phyloP scores from a whole-genome alignment of 2,329 filamentous ascomycete genomes.

The Colletotrichum abscissum region DNA sequence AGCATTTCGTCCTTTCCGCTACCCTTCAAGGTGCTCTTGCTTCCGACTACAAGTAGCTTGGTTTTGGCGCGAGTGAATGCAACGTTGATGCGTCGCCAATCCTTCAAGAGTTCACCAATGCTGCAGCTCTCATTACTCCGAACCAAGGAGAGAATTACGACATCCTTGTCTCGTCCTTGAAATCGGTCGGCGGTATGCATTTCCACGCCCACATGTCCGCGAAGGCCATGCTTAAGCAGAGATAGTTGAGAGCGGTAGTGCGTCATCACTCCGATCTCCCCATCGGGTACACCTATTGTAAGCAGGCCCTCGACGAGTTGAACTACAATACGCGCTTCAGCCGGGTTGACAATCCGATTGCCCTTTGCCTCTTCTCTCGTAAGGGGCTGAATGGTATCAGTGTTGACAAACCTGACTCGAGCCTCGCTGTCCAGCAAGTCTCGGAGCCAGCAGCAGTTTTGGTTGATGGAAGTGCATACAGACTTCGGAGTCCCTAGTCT shows the following conservation, averaged over 20 bases:
- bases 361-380: constrained; percentile 81
- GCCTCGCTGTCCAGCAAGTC: constrained; percentile 75
- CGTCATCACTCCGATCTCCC: constrained; percentile 92
- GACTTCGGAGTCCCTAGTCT: constrained; percentile 54
- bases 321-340: constrained; percentile 81
- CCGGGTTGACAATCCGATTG: constrained; percentile 86
- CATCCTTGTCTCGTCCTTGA: constrained; percentile 95
- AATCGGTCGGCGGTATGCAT: constrained; percentile 98
- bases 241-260: constrained; percentile 95
- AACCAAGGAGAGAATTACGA: constrained; percentile 88
- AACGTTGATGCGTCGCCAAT: constrained; percentile 95
- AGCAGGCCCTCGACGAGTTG: constrained; percentile 87
- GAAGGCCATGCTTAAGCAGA: constrained; percentile 79
- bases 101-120: constrained; percentile 91
- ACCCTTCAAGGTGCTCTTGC: constrained; percentile 80
- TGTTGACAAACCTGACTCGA: constrained; percentile 90
- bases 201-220: constrained; percentile 74
- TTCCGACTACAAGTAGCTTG: constrained; percentile 90
- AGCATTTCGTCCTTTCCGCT: constrained; percentile 81
- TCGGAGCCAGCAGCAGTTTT: constrained; percentile 77
- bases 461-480: constrained; percentile 66
- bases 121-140: constrained; percentile 83
- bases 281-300: constrained; percentile 76
- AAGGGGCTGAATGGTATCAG: constrained; percentile 75
- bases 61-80: constrained; percentile 93